Conservation (phyloP, 768 basidiomycete genomes). For the Mycena belliarum region DNA sequence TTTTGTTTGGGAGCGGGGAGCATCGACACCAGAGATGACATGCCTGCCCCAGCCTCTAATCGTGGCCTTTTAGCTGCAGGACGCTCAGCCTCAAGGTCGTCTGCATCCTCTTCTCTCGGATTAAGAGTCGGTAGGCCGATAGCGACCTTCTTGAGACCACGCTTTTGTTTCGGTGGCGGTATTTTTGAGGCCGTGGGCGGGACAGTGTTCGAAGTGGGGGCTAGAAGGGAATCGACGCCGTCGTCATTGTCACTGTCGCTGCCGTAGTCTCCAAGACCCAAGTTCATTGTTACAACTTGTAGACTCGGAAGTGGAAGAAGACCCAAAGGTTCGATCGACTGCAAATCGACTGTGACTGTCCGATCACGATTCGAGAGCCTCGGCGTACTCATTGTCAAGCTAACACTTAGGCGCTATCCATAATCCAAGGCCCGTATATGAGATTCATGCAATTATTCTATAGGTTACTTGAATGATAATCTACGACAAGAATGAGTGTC, state of each 20-base stretch:
- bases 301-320: not conserved
- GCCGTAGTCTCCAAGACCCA: slow-evolving; percentile 77
- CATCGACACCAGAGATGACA: slow-evolving; percentile 69
- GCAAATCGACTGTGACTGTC: too few relatives aligned
- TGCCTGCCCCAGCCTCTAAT: slow-evolving; percentile 55
- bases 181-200: slow-evolving; percentile 12
- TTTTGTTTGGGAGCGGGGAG: slow-evolving; percentile 72
- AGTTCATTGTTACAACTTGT: slow-evolving; percentile 52
- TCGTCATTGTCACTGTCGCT: slow-evolving; percentile 62
- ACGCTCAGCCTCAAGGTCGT: slow-evolving; percentile 37
- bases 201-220: slow-evolving; percentile 2
- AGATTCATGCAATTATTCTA: slow-evolving; percentile 10
- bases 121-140: slow-evolving; percentile 56
- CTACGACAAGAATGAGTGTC: not conserved
- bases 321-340: too few relatives aligned
- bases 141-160: slow-evolving; percentile 56
- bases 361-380: too few relatives aligned
- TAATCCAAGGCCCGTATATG: not conserved
- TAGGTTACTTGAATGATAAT: slow-evolving; percentile 4
- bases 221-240: not conserved
- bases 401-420: too few relatives aligned
- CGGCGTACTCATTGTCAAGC: too few relatives aligned
- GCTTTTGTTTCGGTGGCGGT: slow-evolving; percentile 41
- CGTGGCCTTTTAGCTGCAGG: slow-evolving; percentile 64
- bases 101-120: slow-evolving; percentile 38